Base-by-base conservation (phyloP, 2,329 filamentous ascomycete species). In the Diaporthe eres region DNA sequence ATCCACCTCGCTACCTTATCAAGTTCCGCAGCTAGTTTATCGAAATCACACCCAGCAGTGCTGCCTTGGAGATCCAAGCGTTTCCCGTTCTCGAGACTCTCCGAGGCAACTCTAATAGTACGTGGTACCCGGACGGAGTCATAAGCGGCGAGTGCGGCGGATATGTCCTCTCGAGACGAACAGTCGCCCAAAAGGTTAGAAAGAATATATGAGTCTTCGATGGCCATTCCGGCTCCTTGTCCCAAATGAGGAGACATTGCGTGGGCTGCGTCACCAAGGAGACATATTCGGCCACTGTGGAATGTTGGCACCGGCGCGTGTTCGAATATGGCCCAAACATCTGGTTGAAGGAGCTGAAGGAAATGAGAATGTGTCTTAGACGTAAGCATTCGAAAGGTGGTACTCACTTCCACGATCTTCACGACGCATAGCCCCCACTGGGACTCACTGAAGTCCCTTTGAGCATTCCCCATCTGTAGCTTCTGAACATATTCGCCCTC, bases 251-350 rank as follows among this genome's bases (percentile, higher is more conserved):
- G 68, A 42, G 49, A 44, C 34, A 58, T 72, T 58, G 68, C 49
- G 51, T 72, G 68, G 34, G 68, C 68, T 22, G 68, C 68, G 17
- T 72, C 68, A 47, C 68, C 68, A n/a, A 72, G 68, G n/a, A 72
- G 68, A 34, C 49, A 55, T 34, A 60, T 42, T 8, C 51, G 49
- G 51, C 34, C 68, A 10, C 25, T 49, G 34, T 72, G 68, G 25
- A 72, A 72, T 60, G 53, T 57, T 44, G 53, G 25, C 25, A 47
- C 55, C 34, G 51, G 49, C 28, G 37, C n/a, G 53, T 72, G 68
- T 28, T 72, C 51, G 37, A 72, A 72, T 57, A 72, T 55, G 10
- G 68, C 68, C 68, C 68, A 72, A 28, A 58, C 37, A n/a, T 72
- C 51, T 72, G 68, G 49, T 58, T 60, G 51, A 13, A 72, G 49